Evolutionary conservation across 2,329 filamentous ascomycete species (phyloP).

Genomic region (Botrytis fabae): DNA sequence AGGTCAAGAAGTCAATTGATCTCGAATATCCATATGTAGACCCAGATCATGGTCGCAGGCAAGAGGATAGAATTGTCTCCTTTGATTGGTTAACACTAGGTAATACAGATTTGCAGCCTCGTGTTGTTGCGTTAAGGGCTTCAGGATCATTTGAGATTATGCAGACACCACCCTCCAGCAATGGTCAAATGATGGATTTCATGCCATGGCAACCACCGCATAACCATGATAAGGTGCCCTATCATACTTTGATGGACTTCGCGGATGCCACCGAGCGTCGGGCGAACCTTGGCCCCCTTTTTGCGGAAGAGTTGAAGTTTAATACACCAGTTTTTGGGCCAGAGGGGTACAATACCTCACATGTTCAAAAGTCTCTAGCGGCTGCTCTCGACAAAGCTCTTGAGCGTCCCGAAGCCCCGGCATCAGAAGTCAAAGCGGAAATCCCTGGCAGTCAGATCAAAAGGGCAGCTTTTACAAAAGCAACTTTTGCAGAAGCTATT

Average conservation of each 20-base stretch:
- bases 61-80: constrained; percentile 60
- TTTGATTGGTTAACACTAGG: constrained; percentile 67
- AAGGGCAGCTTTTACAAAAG: constrained; percentile 18
- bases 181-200: constrained; percentile 59
- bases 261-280: constrained; percentile 52
- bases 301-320: constrained; percentile 54
- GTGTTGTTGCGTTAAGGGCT: constrained; percentile 60
- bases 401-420: constrained; percentile 23
- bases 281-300: constrained; percentile 55
- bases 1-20: constrained; percentile 60
- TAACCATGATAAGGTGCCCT: constrained; percentile 49
- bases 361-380: constrained; percentile 31
- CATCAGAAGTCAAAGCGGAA: constrained; percentile 21
- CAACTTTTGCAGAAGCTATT: constrained; percentile 21
- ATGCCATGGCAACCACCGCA: constrained; percentile 62
- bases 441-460: constrained; percentile 7
- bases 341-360: constrained; percentile 46
- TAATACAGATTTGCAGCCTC: constrained; percentile 55
- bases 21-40: constrained; percentile 60
- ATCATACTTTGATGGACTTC: constrained; percentile 59
- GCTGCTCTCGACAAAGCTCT: constrained; percentile 37
- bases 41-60: constrained; percentile 47
- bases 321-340: constrained; percentile 59
- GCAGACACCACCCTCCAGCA: constrained; percentile 59
- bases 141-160: constrained; percentile 63